These are phyloP conservation scores for Trichoderma lentiforme DNA, from an alignment of 2,329 filamentous ascomycete genomes.

Conservation along the genomic window DNA sequence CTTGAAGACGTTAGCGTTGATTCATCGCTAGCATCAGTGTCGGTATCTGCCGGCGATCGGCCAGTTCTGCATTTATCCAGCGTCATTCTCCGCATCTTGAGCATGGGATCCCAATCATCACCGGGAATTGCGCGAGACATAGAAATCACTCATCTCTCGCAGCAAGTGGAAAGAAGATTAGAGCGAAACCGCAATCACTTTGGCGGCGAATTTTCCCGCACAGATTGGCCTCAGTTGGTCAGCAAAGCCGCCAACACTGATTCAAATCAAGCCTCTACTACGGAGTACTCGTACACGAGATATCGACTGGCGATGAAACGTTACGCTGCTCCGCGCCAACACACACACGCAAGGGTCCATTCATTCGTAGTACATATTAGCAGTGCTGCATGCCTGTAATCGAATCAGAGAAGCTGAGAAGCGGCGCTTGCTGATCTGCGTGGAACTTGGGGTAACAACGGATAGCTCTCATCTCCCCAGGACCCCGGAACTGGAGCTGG, in stretches of 20 bases:
- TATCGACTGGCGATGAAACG: slow-evolving; percentile 14
- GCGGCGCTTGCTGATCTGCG: slow-evolving; percentile 1
- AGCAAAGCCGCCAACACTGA: not conserved
- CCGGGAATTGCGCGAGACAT: not conserved
- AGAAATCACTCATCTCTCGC: not conserved
- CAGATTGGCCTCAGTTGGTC: not conserved
- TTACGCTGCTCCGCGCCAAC: slow-evolving; percentile 15
- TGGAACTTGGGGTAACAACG: not conserved
- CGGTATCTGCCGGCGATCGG: slow-evolving; percentile 9
- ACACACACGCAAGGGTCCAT: not conserved
- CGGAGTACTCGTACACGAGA: not conserved
- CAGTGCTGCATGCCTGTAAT: not conserved
- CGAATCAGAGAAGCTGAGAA: slow-evolving; percentile 3
- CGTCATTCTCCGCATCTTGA: slow-evolving; percentile 6
- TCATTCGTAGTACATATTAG: not conserved
- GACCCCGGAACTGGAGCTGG: not conserved
- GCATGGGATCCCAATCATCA: not conserved
- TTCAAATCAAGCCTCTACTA: not conserved
- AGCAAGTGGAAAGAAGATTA: not conserved
- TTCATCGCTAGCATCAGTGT: not conserved
- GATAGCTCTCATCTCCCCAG: not conserved
- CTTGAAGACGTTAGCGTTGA: slow-evolving; percentile 12
- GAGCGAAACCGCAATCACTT: not conserved
- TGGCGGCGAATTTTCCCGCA: not conserved
- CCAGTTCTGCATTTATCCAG: not conserved